Evolutionary conservation across 2,329 filamentous ascomycete species (phyloP).

Genomic region (Hypoxylon sp.): DNA sequence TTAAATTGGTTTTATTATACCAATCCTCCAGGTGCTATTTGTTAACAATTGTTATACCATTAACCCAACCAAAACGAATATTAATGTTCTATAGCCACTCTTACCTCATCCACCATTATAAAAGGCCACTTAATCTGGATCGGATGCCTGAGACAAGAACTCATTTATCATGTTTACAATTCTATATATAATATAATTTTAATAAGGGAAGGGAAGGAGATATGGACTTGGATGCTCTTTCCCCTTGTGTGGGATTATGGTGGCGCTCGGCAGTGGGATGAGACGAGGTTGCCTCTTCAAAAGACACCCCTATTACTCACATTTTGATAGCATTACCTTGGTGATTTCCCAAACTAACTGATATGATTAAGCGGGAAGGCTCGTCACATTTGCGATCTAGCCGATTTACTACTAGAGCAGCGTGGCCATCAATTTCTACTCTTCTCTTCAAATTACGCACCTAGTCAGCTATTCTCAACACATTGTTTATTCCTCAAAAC

Average conservation of each 20-base stretch:
- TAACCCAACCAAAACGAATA: not conserved
- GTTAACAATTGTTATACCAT: not conserved
- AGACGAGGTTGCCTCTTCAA: not conserved
- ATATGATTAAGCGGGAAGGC: not conserved
- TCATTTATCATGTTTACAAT: too few relatives aligned
- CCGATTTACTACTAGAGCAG: not conserved
- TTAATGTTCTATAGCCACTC: not conserved
- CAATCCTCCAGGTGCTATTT: not conserved
- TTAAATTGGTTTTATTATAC: too few relatives aligned
- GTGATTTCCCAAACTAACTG: not conserved
- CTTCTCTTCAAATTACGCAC: conserved; percentile 17
- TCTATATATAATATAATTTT: too few relatives aligned
- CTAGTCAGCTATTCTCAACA: conserved; percentile 24
- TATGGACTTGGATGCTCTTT: not conserved
- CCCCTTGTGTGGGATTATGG: not conserved
- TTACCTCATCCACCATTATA: not conserved
- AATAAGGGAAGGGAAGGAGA: not conserved
- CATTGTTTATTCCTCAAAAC: conserved; percentile 24
- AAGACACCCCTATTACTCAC: not conserved
- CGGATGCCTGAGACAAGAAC: not conserved
- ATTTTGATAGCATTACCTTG: not conserved
- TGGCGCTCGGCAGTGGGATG: not conserved
- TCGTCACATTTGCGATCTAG: not conserved
- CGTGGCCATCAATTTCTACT: not conserved
- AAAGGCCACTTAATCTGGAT: not conserved